These are phyloP conservation scores for Ophiocordyceps camponoti-leonardi DNA, from an alignment of 2,329 filamentous ascomycete species.

Conservation along the genomic window DNA sequence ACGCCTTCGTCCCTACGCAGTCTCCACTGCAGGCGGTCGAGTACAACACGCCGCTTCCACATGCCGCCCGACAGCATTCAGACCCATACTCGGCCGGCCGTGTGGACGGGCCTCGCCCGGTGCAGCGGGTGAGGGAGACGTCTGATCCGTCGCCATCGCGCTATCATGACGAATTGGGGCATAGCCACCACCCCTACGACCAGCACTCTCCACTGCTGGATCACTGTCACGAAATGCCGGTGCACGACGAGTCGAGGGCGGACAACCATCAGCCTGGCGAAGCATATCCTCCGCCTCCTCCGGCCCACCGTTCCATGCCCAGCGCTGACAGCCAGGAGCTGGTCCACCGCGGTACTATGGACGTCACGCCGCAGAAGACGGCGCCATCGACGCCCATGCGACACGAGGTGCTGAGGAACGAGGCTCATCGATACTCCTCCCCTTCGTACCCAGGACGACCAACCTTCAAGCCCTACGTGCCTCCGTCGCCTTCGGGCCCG, in stretches of 20 bases:
- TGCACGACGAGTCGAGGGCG: slow-evolving; percentile 14
- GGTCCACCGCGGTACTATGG: slow-evolving; percentile 21
- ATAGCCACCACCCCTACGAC: slow-evolving; percentile 15
- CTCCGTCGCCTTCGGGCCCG: slow-evolving; percentile 19
- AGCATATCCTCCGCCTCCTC: slow-evolving; percentile 36
- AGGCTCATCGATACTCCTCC: slow-evolving; percentile 36
- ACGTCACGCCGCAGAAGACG: slow-evolving; percentile 23
- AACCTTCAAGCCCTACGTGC: slow-evolving; percentile 31
- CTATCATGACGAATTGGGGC: slow-evolving; percentile 20
- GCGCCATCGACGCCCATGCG: slow-evolving; percentile 34
- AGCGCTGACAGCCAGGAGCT: slow-evolving; percentile 26
- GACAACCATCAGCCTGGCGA: slow-evolving; percentile 19
- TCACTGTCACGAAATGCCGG: slow-evolving; percentile 14
- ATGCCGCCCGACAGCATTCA: slow-evolving; percentile 13
- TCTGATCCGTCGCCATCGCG: slow-evolving; percentile 16
- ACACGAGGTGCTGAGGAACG: slow-evolving; percentile 38
- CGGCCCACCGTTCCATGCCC: slow-evolving; percentile 32
- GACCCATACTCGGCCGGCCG: slow-evolving; percentile 13
- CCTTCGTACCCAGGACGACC: slow-evolving; percentile 35
- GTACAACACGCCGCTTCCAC: slow-evolving; percentile 25
- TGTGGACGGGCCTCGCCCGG: slow-evolving; percentile 12
- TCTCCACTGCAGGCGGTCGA: slow-evolving; percentile 36
- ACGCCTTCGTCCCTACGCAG: slow-evolving; percentile 30
- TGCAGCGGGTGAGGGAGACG: slow-evolving; percentile 16
- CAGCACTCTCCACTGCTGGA: slow-evolving; percentile 17